Percentiles rank a stretch among this genome's conserved stretches.
Evolutionary conservation across 768 basidiomycete genomes (phyloP).

Genomic region (Rhizopogon salebrosus): DNA sequence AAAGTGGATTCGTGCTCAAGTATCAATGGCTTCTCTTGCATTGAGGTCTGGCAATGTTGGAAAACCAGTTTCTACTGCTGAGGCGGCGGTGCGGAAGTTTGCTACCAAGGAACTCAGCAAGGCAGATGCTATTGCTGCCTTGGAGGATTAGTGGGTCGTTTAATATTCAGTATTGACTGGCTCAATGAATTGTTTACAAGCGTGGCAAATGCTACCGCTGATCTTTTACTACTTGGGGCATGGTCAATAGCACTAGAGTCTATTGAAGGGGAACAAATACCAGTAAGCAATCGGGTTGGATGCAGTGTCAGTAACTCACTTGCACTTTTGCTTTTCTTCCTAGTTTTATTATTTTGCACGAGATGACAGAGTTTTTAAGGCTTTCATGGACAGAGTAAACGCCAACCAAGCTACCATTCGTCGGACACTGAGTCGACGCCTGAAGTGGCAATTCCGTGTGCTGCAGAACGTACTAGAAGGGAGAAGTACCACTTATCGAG

Average conservation of each 20-base stretch:
- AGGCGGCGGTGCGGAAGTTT: slow-evolving; percentile 75
- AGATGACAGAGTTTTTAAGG: slow-evolving; percentile 80
- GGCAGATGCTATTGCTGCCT: slow-evolving; percentile 68
- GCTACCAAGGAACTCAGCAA: slow-evolving; percentile 82
- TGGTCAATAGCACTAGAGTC: slow-evolving; percentile 65
- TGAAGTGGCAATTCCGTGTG: slow-evolving; percentile 68
- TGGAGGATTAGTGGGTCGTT: slow-evolving; percentile 81
- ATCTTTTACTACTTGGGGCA: slow-evolving; percentile 75
- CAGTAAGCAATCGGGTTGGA: slow-evolving; percentile 43
- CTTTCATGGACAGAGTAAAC: slow-evolving; percentile 44
- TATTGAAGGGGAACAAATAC: slow-evolving; percentile 61
- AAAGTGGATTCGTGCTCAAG: slow-evolving; percentile 75
- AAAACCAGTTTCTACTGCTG: slow-evolving; percentile 72
- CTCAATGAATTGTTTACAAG: slow-evolving; percentile 31
- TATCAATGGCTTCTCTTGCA: slow-evolving; percentile 62
- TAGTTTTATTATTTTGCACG: slow-evolving; percentile 89
- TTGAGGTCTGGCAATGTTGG: slow-evolving; percentile 63
- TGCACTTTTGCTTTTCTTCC: background rate
- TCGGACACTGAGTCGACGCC: slow-evolving; percentile 43
- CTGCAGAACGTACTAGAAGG: slow-evolving; percentile 63
- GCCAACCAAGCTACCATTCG: slow-evolving; percentile 42
- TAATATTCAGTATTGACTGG: background rate
- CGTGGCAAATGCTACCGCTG: slow-evolving; percentile 84
- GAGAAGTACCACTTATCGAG: slow-evolving; percentile 59
- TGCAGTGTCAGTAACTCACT: background rate